A percentile compares a stretch with the other conserved stretches of the same genome.
phyloP scores from a whole-genome alignment of 2,329 filamentous ascomycete genomes.

The Torrubiella hemipterigena region DNA sequence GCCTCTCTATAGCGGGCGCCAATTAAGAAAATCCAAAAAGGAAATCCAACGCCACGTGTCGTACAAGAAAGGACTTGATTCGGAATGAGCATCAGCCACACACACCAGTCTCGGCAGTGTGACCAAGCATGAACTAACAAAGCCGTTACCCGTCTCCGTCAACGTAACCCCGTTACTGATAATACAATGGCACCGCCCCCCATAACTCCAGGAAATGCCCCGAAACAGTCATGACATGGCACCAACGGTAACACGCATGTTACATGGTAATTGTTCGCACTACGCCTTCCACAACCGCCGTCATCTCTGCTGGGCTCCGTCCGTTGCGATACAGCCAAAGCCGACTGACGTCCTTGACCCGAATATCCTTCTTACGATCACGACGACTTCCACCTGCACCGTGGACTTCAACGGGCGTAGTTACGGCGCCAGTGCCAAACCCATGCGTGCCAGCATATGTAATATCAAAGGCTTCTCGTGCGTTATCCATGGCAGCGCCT shows the following conservation, averaged over 20 bases:
- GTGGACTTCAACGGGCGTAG: conserved; percentile 25
- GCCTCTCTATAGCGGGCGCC: too few species aligned
- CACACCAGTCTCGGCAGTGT: too few species aligned
- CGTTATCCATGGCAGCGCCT: conserved; percentile 29
- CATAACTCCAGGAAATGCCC: background rate
- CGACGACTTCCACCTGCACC: conserved; percentile 15
- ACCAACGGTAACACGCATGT: too few species aligned
- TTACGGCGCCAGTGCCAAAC: conserved; percentile 21
- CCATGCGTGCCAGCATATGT: conserved; percentile 30
- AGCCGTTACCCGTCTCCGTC: too few species aligned
- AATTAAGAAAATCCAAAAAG: too few species aligned
- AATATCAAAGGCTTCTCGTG: conserved; percentile 34
- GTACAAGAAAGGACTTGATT: too few species aligned
- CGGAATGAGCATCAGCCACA: too few species aligned
- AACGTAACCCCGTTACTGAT: conserved; percentile 2
- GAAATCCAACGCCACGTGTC: too few species aligned
- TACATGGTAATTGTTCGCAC: conserved; percentile 27
- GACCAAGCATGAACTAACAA: too few species aligned
- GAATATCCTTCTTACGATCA: conserved; percentile 23
- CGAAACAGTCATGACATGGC: background rate
- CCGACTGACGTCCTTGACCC: conserved; percentile 48
- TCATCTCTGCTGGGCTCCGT: conserved; percentile 32
- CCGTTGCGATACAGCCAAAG: conserved; percentile 54
- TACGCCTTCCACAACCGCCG: conserved; percentile 22
- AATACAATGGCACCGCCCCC: background rate